These are phyloP conservation scores for Marasmius sp. DNA, from an alignment of 1,284 basidiomycete species.

Conservation along the genomic window DNA sequence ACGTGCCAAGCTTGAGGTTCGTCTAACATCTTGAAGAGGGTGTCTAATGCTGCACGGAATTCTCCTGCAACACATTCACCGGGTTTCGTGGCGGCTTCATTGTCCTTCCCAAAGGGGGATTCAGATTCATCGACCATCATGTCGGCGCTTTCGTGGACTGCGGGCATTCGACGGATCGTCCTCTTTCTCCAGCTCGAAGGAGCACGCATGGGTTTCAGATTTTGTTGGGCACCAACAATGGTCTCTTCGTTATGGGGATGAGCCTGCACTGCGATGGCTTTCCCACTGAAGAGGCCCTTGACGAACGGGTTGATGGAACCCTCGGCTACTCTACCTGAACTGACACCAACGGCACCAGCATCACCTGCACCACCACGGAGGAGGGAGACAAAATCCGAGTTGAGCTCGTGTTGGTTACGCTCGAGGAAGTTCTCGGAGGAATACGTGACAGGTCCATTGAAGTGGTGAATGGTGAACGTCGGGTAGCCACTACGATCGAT, in stretches of 20 bases:
- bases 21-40: constrained; percentile 85
- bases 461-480: constrained; percentile 93
- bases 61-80: constrained; percentile 84
- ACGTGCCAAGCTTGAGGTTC: constrained; percentile 93
- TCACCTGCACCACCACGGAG: constrained; percentile 69
- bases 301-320: constrained; percentile 89
- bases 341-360: constrained; percentile 48
- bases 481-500: constrained; percentile 79
- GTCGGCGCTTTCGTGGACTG: constrained; percentile 52
- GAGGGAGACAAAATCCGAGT: constrained; percentile 90
- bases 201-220: constrained; percentile 89
- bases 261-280: constrained; percentile 86
- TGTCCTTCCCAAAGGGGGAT: constrained; percentile 42
- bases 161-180: constrained; percentile 62
- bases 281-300: constrained; percentile 84
- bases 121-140: constrained; percentile 53
- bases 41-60: constrained; percentile 81
- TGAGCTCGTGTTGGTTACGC: constrained; percentile 86
- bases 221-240: constrained; percentile 91
- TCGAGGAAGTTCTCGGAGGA: constrained; percentile 89
- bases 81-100: constrained; percentile 28
- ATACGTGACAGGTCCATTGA: constrained; percentile 89
- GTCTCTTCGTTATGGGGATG: constrained; percentile 93
- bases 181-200: constrained; percentile 85
- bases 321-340: background rate